Base-by-base conservation (phyloP, 495 filamentous ascomycete genomes). In the Hyaloscypha variabilis region DNA sequence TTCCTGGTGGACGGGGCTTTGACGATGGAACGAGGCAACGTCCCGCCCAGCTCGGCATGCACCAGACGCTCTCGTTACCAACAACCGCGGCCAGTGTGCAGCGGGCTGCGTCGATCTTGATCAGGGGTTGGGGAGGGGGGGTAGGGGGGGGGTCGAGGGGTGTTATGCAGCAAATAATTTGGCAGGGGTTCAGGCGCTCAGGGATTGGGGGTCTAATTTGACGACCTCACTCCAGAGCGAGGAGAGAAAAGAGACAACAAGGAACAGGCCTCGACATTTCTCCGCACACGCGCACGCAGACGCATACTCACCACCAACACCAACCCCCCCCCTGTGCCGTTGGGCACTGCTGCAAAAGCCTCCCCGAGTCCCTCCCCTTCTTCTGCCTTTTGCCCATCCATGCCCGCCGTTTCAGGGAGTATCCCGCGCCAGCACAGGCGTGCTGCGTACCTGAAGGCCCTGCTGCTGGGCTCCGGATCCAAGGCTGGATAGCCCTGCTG, bases 211-310 rank as follows among this genome's bases (percentile, higher is more conserved):
- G 62, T 58, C 26, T 57, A 57, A 57, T 58, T 26, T 63, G 25
- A 64, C 62, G 54, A 64, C 21, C 51, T 64, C 62, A 51, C 52
- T 53, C 50, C 52, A 58, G 23, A 25, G 8, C 25, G 51, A 10
- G 11, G 4, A 54, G 23, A 8, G n/a, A 24, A 51, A 8, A 21
- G 39, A 8, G 1, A 21, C 30, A 4, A 49, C 63, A 59, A 30
- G 63, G 63, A 65, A 58, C 63, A 65, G 63, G 55, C 63, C 63
- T 60, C 56, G 63, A 65, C 24, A 24, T 19, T 53, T 54, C 49
- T 62, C 60, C 49, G 46, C 60, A 53, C 36, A 52, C 59, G 36
- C n/a, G 29, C 8, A 39, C n/a, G 17, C 58, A 36, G 19, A 34
- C 1, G 1, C 31, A 46, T 6, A 42, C 39, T 1, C 39, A 46